Evolutionary conservation across 345 rosid genomes (phyloP).

Genomic region (Atalantia buxifolia): DNA sequence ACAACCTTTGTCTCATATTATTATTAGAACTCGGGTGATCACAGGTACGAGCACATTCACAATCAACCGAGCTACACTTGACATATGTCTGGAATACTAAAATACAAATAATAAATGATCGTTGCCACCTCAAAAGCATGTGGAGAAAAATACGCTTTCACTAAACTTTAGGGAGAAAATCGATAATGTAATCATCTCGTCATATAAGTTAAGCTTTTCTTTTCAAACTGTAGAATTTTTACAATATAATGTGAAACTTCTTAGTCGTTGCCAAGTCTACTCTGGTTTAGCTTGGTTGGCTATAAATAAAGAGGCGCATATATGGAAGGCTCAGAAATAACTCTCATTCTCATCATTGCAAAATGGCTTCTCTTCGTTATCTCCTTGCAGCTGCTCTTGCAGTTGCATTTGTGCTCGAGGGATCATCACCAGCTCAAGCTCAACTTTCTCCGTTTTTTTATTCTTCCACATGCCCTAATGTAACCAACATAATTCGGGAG

Average conservation of each 20-base stretch:
- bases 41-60: too few relatives aligned
- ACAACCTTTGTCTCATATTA: too few relatives aligned
- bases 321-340: background rate
- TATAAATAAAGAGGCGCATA: background rate
- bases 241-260: background rate
- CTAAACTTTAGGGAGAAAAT: background rate
- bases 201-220: background rate
- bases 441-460: conserved; percentile 37
- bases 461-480: conserved; percentile 27
- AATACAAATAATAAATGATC: too few relatives aligned
- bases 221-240: background rate
- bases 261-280: background rate
- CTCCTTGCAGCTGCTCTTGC: background rate
- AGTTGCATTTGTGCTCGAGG: conserved; percentile 13
- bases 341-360: background rate
- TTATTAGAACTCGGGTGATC: too few relatives aligned
- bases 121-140: background rate
- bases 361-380: conserved; percentile 11
- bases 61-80: too few relatives aligned
- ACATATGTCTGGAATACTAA: too few relatives aligned
- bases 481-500: conserved; percentile 2
- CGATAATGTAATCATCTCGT: background rate
- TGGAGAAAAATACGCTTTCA: background rate
- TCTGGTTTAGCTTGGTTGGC: background rate
- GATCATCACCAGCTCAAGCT: background rate